Evolutionary conservation across 2,329 filamentous ascomycete genomes (phyloP).

Genomic region (Acrodontium crateriforme): DNA sequence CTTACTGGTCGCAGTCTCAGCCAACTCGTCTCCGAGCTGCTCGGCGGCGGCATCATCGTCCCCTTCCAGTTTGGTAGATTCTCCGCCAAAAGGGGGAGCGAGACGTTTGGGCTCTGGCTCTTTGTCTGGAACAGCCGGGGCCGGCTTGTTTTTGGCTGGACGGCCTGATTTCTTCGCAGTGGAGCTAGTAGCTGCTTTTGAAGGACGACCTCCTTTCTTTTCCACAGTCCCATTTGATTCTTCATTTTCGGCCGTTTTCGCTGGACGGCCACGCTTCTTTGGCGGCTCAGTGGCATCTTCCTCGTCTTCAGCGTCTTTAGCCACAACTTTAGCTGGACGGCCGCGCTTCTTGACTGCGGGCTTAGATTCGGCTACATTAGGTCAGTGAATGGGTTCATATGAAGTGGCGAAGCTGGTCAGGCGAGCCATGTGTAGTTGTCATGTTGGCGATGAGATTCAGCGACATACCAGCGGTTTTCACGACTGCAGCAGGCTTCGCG

Average conservation of each 20-base stretch:
- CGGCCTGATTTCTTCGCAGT: slow-evolving; percentile 6
- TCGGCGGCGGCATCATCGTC: slow-evolving; percentile 17
- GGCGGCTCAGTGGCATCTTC: slow-evolving; percentile 7
- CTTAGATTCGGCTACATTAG: not conserved
- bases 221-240: slow-evolving; percentile 2
- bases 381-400: no score
- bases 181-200: not conserved
- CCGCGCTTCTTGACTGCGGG: slow-evolving; percentile 15
- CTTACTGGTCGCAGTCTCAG: slow-evolving; percentile 7
- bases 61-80: slow-evolving; percentile 16
- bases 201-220: slow-evolving; percentile 3
- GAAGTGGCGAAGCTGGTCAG: no score
- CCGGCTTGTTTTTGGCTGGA: slow-evolving; percentile 4
- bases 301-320: slow-evolving; percentile 1
- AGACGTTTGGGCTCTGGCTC: slow-evolving; percentile 13
- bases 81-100: slow-evolving; percentile 15
- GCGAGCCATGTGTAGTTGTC: no score
- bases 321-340: slow-evolving; percentile 5
- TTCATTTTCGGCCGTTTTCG: slow-evolving; percentile 5
- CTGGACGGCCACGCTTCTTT: slow-evolving; percentile 17
- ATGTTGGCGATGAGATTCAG: no score
- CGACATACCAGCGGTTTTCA: no score
- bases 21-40: slow-evolving; percentile 17
- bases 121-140: slow-evolving; percentile 7
- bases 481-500: no score